Conservation (phyloP, 2,329 filamentous ascomycete species). For the Curvularia verruculosa region DNA sequence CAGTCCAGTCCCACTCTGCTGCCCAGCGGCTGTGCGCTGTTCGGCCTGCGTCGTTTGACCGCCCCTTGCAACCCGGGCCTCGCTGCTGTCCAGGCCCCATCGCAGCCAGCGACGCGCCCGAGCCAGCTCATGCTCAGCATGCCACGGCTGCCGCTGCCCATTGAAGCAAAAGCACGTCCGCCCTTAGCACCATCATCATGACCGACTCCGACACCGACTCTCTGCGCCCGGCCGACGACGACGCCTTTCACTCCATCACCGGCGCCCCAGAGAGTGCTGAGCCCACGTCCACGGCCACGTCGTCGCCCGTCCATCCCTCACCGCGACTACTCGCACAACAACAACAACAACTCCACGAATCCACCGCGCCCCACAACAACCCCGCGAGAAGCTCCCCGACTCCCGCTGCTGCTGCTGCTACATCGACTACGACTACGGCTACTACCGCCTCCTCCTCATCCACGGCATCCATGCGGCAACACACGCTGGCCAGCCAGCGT, state of each 20-base stretch:
- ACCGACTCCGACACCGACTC: conserved; percentile 17
- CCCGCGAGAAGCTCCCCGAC: not conserved
- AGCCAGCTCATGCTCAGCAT: conserved; percentile 39
- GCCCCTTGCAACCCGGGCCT: conserved; percentile 34
- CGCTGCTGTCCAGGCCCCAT: conserved; percentile 30
- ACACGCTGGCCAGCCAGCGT: conserved; percentile 35
- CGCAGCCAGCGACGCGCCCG: conserved; percentile 19
- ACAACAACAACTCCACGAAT: conserved; percentile 3
- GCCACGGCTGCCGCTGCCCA: conserved; percentile 34
- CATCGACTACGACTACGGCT: conserved; percentile 20
- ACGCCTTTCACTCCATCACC: conserved; percentile 47
- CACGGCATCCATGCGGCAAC: conserved; percentile 30
- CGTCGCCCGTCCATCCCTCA: not conserved
- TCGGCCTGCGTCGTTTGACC: conserved; percentile 30
- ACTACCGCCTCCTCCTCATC: not conserved
- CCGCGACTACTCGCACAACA: conserved; percentile 7
- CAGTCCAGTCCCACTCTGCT: conserved; percentile 23
- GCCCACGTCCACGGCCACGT: conserved; percentile 25
- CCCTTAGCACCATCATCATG: conserved; percentile 38
- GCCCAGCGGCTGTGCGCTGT: conserved; percentile 44
- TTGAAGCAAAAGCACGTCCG: conserved; percentile 26
- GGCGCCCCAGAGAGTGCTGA: conserved; percentile 48
- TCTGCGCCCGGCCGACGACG: conserved; percentile 25
- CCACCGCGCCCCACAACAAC: conserved; percentile 10
- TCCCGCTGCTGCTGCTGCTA: conserved; percentile 17